A percentile compares a stretch with the other conserved stretches of the same genome.
Conservation (phyloP, 192 early-diverging fungal species). For the Bifiguratus adelaidae region DNA sequence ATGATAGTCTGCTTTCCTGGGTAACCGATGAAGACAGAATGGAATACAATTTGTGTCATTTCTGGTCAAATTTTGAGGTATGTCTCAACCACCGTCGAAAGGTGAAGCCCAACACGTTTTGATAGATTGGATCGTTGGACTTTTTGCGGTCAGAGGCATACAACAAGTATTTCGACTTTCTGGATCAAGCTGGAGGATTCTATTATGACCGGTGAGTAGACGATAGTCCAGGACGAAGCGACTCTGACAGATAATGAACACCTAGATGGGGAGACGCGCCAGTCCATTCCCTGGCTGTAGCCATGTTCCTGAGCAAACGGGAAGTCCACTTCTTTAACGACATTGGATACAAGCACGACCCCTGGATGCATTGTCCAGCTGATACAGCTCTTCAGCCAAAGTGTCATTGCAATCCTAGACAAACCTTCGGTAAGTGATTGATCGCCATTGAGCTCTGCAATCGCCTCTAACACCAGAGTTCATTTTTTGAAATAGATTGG, state of each 20-base stretch:
- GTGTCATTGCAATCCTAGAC: slow-evolving; percentile 29
- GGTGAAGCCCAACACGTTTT: neutral
- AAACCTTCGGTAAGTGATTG: slow-evolving; percentile 23
- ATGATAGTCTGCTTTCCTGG: slow-evolving; percentile 23
- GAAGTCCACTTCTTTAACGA: slow-evolving; percentile 60
- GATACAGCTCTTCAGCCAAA: slow-evolving; percentile 22
- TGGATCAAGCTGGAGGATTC: slow-evolving; percentile 50
- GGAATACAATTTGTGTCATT: slow-evolving; percentile 61
- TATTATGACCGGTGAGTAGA: slow-evolving; percentile 55
- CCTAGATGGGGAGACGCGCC: slow-evolving; percentile 56
- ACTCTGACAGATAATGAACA: too few relatives aligned
- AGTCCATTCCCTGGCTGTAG: slow-evolving; percentile 48
- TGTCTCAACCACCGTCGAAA: neutral
- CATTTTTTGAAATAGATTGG: slow-evolving; percentile 2
- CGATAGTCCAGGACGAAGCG: neutral
- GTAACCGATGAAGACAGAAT: slow-evolving; percentile 33
- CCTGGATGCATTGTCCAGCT: slow-evolving; percentile 37
- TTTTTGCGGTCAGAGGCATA: slow-evolving; percentile 43
- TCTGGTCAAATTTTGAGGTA: slow-evolving; percentile 68
- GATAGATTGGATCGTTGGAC: slow-evolving; percentile 44
- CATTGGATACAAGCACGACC: slow-evolving; percentile 56
- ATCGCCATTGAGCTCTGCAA: too few relatives aligned
- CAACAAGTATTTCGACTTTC: slow-evolving; percentile 40
- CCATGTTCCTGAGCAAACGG: slow-evolving; percentile 33
- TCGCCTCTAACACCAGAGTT: too few relatives aligned